Base-by-base conservation (phyloP, 2,329 filamentous ascomycete genomes). In the Aspergillus calidoustus region DNA sequence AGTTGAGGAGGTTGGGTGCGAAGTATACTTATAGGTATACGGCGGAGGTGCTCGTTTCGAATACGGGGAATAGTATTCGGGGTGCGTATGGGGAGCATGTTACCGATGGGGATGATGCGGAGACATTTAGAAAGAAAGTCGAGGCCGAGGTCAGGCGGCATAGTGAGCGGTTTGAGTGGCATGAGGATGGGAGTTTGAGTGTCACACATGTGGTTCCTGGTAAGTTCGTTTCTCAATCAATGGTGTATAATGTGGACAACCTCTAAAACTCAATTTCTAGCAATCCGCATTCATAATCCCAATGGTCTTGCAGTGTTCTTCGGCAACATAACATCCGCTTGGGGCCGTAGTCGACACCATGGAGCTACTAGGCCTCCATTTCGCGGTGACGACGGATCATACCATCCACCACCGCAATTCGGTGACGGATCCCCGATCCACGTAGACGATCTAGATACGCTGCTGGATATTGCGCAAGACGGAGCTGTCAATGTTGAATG, bases 241-340 rank as follows among this genome's bases (percentile, higher is more conserved):
- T 52, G 31, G 19, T 19, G 19, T 19, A 19, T 19, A 2, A 19
- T 19, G 25, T 7, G 25, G 25, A 3, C 4, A 28, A 11, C 19
- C 5, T 1, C 34, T 41, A 6, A 41, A 17, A 23, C 19, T 13
- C 7, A 30, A 25, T 3, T 15, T 15, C 23, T 23, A 23, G 50
- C 50, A 15, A 52, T 52, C 13, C 50, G 50, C 11, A 28, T 52
- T 22, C 50, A 52, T 8, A 28, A 23, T 13, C 28, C 50, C 9
- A 51, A 28, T 31, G 28, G 48, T 11, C 17, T 28, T 9, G 17
- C 48, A 5, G 48, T 51, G 4, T 51, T 51, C 48, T 51, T 51
- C n/a, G 48, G 48, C 19, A 51, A 51, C n/a, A 51, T 51, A 51
- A 51, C 48, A 4, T 51, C 48, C n/a, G 48, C 48, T 7, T 51